These are phyloP conservation scores for Diplodia intermedia DNA, from an alignment of 2,329 filamentous ascomycete genomes.

Conservation along the genomic window DNA sequence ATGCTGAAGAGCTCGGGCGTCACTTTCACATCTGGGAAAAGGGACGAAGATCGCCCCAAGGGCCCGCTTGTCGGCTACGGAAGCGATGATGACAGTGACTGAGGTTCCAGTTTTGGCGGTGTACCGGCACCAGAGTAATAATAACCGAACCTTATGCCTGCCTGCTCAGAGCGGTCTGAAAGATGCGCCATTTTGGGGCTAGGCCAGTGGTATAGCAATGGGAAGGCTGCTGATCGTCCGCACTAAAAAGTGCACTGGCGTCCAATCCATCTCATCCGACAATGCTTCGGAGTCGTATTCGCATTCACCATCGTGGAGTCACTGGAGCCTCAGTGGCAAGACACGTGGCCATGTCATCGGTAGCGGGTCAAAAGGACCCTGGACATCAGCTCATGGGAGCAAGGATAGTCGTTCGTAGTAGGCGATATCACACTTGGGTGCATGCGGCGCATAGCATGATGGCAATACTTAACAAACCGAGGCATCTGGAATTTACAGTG, in stretches of 20 bases:
- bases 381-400: neutral
- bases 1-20: slow-evolving; percentile 68
- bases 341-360: neutral
- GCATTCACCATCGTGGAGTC: neutral
- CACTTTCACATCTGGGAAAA: slow-evolving; percentile 59
- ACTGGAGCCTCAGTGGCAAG: neutral
- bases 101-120: slow-evolving; percentile 26
- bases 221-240: neutral
- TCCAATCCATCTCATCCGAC: neutral
- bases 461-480: neutral
- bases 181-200: neutral
- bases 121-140: neutral
- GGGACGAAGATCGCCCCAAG: slow-evolving; percentile 60
- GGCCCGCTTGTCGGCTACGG: slow-evolving; percentile 88
- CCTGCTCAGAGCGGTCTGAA: neutral
- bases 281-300: neutral
- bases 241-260: neutral
- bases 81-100: slow-evolving; percentile 82
- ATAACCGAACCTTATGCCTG: neutral
- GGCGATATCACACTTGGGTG: neutral
- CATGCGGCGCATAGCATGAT: neutral
- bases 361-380: neutral
- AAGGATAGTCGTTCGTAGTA: neutral
- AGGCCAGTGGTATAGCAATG: neutral
- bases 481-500: neutral